A percentile compares a stretch with the other conserved stretches of the same genome.
Evolutionary conservation across 1,139 yeast genomes (phyloP).

Genomic region (Suhomyces atakaporum): DNA sequence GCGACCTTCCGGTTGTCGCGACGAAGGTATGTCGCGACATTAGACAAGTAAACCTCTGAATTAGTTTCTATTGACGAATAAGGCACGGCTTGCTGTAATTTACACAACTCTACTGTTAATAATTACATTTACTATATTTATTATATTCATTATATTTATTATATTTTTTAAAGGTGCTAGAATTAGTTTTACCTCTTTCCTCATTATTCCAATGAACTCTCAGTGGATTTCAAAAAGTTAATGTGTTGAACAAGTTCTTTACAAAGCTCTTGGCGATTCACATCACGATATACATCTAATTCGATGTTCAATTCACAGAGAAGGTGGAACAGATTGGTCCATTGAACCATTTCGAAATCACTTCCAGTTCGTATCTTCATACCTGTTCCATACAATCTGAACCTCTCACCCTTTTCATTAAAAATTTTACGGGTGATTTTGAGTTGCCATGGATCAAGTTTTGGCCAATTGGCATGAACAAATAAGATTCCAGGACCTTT

Average conservation of each 20-base stretch:
- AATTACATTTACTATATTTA: not conserved
- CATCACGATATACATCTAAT: conserved; percentile 47
- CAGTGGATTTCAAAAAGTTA: conserved; percentile 38
- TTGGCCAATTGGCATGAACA: conserved; percentile 68
- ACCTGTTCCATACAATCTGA: conserved; percentile 56
- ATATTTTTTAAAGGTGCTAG: too few relatives aligned
- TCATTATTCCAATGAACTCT: conserved; percentile 19
- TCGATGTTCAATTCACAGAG: conserved; percentile 55
- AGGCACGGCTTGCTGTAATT: too few relatives aligned
- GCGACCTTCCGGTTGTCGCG: not conserved
- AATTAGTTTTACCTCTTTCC: too few relatives aligned
- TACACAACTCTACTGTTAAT: too few relatives aligned
- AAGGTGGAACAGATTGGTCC: conserved; percentile 59
- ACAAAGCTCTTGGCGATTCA: conserved; percentile 48
- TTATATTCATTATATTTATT: too few relatives aligned
- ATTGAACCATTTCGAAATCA: conserved; percentile 63
- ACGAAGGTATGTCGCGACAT: not conserved
- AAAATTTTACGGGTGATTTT: conserved; percentile 42
- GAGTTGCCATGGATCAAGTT: conserved; percentile 59
- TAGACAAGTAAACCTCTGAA: too few relatives aligned
- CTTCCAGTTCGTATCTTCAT: conserved; percentile 52
- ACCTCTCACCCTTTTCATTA: conserved; percentile 46
- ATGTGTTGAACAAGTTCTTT: conserved; percentile 50
- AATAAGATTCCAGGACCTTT: conserved; percentile 49
- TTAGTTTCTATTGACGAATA: too few relatives aligned